A percentile compares a stretch with the other conserved stretches of the same genome.
Conservation (phyloP, 768 basidiomycete genomes). For the Rubroboletus pulcherrimus region DNA sequence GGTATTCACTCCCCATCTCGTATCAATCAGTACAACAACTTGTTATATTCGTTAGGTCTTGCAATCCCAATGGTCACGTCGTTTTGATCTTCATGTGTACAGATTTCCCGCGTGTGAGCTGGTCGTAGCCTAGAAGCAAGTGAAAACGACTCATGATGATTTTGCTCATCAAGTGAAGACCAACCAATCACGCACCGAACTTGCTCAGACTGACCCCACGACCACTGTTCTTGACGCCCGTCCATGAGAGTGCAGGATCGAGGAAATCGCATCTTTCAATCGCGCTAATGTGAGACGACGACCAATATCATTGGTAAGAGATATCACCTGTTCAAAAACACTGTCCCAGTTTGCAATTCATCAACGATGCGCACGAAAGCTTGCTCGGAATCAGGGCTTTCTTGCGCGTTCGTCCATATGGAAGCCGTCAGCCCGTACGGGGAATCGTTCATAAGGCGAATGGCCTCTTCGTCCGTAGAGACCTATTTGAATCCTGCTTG, state of each 20-base stretch:
- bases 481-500: conserved; percentile 42
- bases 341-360: conserved; percentile 85
- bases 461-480: conserved; percentile 80
- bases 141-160: neutral
- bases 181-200: conserved; percentile 60
- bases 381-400: conserved; percentile 55
- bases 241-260: conserved; percentile 94
- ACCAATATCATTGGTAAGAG: neutral
- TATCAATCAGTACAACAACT: neutral
- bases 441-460: conserved; percentile 94
- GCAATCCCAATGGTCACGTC: neutral
- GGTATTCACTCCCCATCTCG: neutral
- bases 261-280: conserved; percentile 73
- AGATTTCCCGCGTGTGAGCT: conserved; percentile 75
- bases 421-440: conserved; percentile 93
- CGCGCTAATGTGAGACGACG: neutral
- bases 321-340: conserved; percentile 79
- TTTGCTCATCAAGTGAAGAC: conserved; percentile 1
- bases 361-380: conserved; percentile 62
- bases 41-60: neutral
- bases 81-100: conserved; percentile 82
- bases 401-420: conserved; percentile 80
- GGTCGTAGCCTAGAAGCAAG: conserved; percentile 66
- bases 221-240: conserved; percentile 90
- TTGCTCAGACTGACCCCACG: conserved; percentile 87